Evolutionary conservation across 2,329 filamentous ascomycete genomes (phyloP).

Genomic region (Alternaria panax): DNA sequence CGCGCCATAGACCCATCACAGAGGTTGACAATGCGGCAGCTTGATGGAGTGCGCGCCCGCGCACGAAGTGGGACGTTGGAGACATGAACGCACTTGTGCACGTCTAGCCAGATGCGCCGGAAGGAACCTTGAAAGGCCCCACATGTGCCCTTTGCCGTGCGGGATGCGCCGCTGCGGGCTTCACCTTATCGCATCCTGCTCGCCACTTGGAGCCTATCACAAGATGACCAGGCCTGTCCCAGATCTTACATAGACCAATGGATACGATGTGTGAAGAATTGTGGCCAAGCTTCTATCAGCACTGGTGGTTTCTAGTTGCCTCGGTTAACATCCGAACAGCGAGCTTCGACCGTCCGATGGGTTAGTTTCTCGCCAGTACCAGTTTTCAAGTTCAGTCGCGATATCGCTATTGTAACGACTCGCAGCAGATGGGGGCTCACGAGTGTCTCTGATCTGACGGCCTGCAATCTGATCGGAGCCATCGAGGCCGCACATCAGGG

Average conservation of each 20-base stretch:
- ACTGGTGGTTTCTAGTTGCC: neutral
- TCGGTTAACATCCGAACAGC: neutral
- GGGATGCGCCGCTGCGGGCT: neutral
- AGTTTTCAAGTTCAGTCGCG: conserved; percentile 14
- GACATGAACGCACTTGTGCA: neutral
- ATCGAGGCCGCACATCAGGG: conserved; percentile 18
- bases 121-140: neutral
- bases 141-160: neutral
- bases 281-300: neutral
- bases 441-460: conserved; percentile 15
- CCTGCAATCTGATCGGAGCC: conserved; percentile 25
- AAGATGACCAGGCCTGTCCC: neutral
- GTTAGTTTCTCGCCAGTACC: conserved; percentile 23
- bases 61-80: neutral
- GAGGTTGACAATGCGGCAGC: neutral
- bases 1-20: neutral
- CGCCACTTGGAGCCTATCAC: neutral
- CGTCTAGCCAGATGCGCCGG: neutral
- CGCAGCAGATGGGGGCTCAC: conserved; percentile 23
- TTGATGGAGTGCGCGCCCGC: neutral
- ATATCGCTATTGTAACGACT: conserved; percentile 27
- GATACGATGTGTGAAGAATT: neutral
- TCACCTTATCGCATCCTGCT: neutral
- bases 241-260: neutral
- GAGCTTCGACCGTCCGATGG: neutral